Conservation (phyloP, 176 grass and related monocot genomes). For the Secale cereale region DNA sequence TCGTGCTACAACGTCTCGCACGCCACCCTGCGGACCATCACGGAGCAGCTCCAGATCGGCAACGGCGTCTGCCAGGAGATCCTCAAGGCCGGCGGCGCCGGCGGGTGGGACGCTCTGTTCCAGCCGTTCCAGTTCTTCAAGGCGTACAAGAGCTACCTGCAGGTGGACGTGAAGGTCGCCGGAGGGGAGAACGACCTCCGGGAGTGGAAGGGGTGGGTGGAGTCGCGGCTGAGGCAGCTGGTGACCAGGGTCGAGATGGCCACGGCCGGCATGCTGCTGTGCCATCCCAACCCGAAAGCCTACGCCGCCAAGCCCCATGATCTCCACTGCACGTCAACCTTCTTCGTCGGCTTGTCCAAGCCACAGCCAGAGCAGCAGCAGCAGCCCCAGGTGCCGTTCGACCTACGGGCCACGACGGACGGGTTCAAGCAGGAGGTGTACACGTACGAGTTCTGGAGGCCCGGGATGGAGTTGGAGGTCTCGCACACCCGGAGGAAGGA, state of each 20-base stretch:
- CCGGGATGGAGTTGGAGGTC: slow-evolving; percentile 60
- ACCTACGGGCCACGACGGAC: slow-evolving; percentile 62
- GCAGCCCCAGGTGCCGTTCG: slow-evolving; percentile 49
- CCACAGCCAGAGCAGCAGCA: background rate
- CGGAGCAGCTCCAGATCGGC: slow-evolving; percentile 55
- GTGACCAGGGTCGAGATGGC: slow-evolving; percentile 70
- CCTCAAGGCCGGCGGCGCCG: slow-evolving; percentile 18
- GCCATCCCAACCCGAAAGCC: slow-evolving; percentile 60
- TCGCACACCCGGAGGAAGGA: slow-evolving; percentile 62
- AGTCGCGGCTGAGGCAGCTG: slow-evolving; percentile 73
- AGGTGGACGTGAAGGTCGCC: slow-evolving; percentile 54
- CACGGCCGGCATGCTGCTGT: slow-evolving; percentile 57
- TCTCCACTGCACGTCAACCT: slow-evolving; percentile 39
- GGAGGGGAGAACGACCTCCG: slow-evolving; percentile 50
- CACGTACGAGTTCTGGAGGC: slow-evolving; percentile 68
- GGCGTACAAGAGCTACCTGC: slow-evolving; percentile 75
- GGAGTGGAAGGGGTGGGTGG: slow-evolving; percentile 88
- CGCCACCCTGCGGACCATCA: slow-evolving; percentile 66
- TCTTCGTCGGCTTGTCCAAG: slow-evolving; percentile 72
- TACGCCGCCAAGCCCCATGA: slow-evolving; percentile 45
- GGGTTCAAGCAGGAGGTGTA: slow-evolving; percentile 63
- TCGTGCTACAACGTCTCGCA: slow-evolving; percentile 59
- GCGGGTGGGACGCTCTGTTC: slow-evolving; percentile 56
- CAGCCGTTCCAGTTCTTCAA: slow-evolving; percentile 63
- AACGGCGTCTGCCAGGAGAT: slow-evolving; percentile 59